Percentiles rank a stretch among this genome's conserved stretches.
phyloP scores from a whole-genome alignment of 225 moss, liverwort and hornwort species.

The Climacium dendroides region DNA sequence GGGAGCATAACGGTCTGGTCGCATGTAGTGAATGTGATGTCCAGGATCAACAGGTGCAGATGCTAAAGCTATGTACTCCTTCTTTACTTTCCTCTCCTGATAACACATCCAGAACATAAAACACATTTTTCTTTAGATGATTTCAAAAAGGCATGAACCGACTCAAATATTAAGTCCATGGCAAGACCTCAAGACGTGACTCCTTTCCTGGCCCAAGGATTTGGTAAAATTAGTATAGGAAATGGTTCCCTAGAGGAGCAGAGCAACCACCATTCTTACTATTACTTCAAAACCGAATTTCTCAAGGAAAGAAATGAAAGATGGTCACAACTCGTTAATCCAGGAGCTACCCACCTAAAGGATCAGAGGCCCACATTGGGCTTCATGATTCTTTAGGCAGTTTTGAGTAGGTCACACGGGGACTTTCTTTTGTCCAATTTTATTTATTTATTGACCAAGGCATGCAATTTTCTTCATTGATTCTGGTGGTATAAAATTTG shows the following conservation, averaged over 20 bases:
- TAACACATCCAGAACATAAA: background rate
- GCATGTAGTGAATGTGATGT: conserved; percentile 69
- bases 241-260: background rate
- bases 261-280: background rate
- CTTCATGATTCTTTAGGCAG: background rate
- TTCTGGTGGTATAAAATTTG: background rate
- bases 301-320: background rate
- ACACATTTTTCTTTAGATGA: background rate
- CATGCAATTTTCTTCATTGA: background rate
- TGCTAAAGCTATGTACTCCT: conserved; percentile 72
- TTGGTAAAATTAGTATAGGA: background rate
- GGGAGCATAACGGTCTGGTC: conserved; percentile 75
- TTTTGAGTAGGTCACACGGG: background rate
- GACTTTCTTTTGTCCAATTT: no score
- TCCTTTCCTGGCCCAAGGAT: background rate
- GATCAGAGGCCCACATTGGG: background rate
- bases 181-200: background rate
- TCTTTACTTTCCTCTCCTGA: conserved; percentile 94
- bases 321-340: background rate
- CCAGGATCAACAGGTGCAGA: conserved; percentile 56
- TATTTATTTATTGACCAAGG: background rate
- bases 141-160: background rate
- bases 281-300: background rate
- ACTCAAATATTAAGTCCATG: background rate
- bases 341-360: background rate